These are phyloP conservation scores for Immersiella caudata DNA, from an alignment of 495 filamentous ascomycete species.

Conservation along the genomic window DNA sequence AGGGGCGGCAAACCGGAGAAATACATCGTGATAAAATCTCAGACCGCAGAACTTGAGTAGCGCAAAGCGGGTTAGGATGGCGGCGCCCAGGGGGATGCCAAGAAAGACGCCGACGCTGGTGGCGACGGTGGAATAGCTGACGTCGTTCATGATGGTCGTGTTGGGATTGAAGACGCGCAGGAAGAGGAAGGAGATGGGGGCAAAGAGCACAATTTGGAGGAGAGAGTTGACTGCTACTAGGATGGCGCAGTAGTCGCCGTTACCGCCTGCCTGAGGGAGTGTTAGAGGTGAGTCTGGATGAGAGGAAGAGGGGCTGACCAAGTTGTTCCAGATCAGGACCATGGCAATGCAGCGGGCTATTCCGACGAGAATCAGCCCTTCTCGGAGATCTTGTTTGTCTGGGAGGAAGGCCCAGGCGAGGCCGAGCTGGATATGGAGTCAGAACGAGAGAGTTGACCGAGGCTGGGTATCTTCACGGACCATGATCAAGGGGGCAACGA, in stretches of 20 bases:
- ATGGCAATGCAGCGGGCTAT: conserved; percentile 83
- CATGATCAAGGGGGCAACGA: conserved; percentile 89
- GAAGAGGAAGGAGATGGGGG: conserved; percentile 78
- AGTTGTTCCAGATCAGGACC: conserved; percentile 47
- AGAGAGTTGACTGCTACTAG: conserved; percentile 87
- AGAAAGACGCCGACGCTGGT: conserved; percentile 82
- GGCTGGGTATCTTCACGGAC: conserved; percentile 42
- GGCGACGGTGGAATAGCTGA: conserved; percentile 73
- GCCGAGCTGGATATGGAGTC: conserved; percentile 27
- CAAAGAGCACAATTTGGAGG: conserved; percentile 84
- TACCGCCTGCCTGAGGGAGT: conserved; percentile 58
- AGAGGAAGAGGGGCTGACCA: conserved; percentile 3
- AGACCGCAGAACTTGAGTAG: conserved; percentile 58
- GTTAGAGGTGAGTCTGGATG: background rate
- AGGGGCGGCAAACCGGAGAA: conserved; percentile 69
- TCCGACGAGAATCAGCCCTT: conserved; percentile 77
- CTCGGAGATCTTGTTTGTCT: conserved; percentile 66
- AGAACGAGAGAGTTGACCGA: background rate
- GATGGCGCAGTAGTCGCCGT: conserved; percentile 85
- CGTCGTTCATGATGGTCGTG: conserved; percentile 35
- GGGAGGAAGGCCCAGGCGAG: conserved; percentile 85
- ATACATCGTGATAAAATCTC: conserved; percentile 66
- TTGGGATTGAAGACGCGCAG: conserved; percentile 66
- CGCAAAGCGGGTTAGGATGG: conserved; percentile 70
- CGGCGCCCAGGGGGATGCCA: conserved; percentile 80